Conservation (phyloP, 805 yeast species). For the Kodamaea neixiangensis region DNA sequence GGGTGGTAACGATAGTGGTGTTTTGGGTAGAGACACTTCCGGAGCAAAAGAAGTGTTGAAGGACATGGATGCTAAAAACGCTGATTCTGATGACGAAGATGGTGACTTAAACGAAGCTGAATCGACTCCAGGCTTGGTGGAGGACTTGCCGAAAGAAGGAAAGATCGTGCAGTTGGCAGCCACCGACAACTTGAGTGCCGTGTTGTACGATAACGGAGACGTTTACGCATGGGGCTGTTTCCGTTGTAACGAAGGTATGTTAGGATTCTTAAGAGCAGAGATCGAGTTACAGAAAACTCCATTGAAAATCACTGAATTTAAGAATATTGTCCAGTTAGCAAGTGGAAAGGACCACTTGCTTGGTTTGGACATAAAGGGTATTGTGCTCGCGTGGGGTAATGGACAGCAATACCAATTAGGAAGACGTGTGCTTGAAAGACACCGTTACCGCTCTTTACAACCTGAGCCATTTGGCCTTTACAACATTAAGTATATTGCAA, state of each 20-base stretch:
- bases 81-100: constrained; percentile 60
- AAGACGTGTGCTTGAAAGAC: constrained; percentile 78
- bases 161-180: constrained; percentile 83
- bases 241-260: constrained; percentile 86
- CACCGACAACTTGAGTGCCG: constrained; percentile 88
- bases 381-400: constrained; percentile 96
- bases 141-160: constrained; percentile 54
- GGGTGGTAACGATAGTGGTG: constrained; percentile 96
- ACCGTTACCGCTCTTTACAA: constrained; percentile 67
- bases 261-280: constrained; percentile 71
- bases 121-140: constrained; percentile 83
- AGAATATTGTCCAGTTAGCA: constrained; percentile 77
- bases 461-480: constrained; percentile 84
- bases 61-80: constrained; percentile 58
- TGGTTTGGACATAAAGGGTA: constrained; percentile 80
- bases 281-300: constrained; percentile 70
- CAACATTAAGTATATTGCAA: constrained; percentile 75
- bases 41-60: constrained; percentile 59
- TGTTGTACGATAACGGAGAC: constrained; percentile 75
- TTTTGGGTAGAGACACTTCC: constrained; percentile 83
- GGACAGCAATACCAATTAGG: constrained; percentile 95
- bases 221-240: constrained; percentile 98
- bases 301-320: constrained; percentile 56
- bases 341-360: constrained; percentile 92
- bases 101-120: constrained; percentile 88